These are phyloP conservation scores for Monilinia fructigena DNA, from an alignment of 2,329 filamentous ascomycete genomes.

Conservation along the genomic window DNA sequence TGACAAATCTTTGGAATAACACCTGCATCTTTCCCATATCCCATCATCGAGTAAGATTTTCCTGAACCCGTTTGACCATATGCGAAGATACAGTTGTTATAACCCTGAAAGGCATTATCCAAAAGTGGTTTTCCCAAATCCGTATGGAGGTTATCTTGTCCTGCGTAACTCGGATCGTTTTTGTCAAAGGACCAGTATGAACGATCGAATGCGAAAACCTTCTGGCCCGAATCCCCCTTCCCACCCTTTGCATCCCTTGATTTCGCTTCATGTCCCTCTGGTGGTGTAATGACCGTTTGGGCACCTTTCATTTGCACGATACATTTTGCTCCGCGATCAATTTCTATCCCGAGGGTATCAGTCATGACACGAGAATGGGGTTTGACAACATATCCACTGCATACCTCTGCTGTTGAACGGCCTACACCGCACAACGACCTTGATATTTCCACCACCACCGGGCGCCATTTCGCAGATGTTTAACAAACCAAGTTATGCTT, in stretches of 20 bases:
- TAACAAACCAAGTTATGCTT: constrained; percentile 18
- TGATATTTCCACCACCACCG: constrained; percentile 84
- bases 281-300: constrained; percentile 82
- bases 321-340: constrained; percentile 88
- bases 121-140: constrained; percentile 87
- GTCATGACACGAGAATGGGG: constrained; percentile 13
- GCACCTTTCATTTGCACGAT: constrained; percentile 94
- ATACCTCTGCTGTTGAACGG: constrained; percentile 94
- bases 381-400: constrained; percentile 31
- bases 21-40: constrained; percentile 91
- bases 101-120: constrained; percentile 97
- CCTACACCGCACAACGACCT: constrained; percentile 95
- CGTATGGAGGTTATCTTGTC: constrained; percentile 82
- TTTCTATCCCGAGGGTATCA: constrained; percentile 56
- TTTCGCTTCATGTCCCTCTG: constrained; percentile 58
- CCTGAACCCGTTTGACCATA: constrained; percentile 98
- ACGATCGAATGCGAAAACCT: constrained; percentile 91
- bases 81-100: constrained; percentile 99
- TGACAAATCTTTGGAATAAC: constrained; percentile 97
- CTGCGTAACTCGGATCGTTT: constrained; percentile 76
- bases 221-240: constrained; percentile 68
- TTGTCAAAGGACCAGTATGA: constrained; percentile 98
- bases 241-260: constrained; percentile 57
- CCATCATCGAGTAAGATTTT: constrained; percentile 99
- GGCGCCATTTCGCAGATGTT: constrained; percentile 38